Base-by-base conservation (phyloP, 306 rosid genomes). In the Malus asiatica region DNA sequence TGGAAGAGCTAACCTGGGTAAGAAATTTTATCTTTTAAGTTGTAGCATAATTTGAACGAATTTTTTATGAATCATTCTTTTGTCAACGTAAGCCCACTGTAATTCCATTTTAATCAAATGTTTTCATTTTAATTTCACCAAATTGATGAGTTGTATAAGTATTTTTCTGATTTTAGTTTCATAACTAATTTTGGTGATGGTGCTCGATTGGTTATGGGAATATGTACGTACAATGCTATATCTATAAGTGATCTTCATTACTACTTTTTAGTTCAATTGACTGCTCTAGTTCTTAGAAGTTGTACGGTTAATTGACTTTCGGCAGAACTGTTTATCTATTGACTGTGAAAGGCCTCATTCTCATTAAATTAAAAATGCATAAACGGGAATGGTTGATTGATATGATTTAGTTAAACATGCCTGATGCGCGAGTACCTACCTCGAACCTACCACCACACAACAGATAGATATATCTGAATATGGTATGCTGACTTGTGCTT, bases 1-100 rank as follows among this genome's bases (percentile, higher is more conserved):
- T 84, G 78, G 99, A 95, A 84, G 99, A 95, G 80, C 91, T 95
- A 68, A 95, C 92, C 66, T 92, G 97, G 99, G 99, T 95, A 66
- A 70, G 98, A 85, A 58, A 20, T 77, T 82, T 74, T 71, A 72
- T n/a, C 12, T 23, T 53, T 12, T 55, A 72, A 72, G 72, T 63
- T 46, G 29, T 83, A 35, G 78, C 79, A 72, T 48, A 48, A 48
- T 15, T 18, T 15, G 8, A 48, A 15, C 16, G 20, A 48, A 0
- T 48, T 48, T 48, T 48, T 15, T 15, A 51, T 51, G n/a, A 23
- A 40, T 6, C 38, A 23, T 59, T 58, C 15, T 38, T 23, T 68
- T 44, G 45, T 16, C 38, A 67, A 67, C n/a, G 7, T 12, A 68
- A 42, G 13, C 35, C 55, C 58, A 68, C 58, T 51, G 55, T 4